Base-by-base conservation (phyloP, 345 rosid species). In the Salix purpurea region DNA sequence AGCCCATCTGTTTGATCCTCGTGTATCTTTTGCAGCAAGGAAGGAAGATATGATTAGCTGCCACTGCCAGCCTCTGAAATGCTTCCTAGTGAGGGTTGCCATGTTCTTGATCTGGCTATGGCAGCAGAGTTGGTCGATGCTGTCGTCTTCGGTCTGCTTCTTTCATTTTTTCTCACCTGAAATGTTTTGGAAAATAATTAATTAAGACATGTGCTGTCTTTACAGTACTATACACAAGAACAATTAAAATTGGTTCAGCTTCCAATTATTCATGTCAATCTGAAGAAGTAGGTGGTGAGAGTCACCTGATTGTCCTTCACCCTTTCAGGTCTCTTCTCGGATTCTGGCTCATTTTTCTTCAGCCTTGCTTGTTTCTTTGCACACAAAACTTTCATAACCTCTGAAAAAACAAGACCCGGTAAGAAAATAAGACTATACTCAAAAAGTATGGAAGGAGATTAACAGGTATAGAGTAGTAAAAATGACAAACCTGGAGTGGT, bases 1-100 rank as follows among this genome's bases (percentile, higher is more conserved):
- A 77, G 58, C 69, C 42, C n/a, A 34, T 40, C 46, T 68, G 74
- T 72, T 64, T 4, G 32, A 28, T 71, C 73, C 74, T 37, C 67
- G 50, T 58, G 67, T 70, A 66, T 74, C 64, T 65, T 28, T 65
- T 42, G 61, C 9, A 60, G 24, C 75, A 69, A 44, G 70, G 65
- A 39, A 28, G 46, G 64, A 52, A 56, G 23, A 39, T 6, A 23
- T 8, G 32, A 60, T 87, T 40, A 88, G 83, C 81, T 87, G 52
- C 67, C 23, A n/a, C 67, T 28, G 73, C 86, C 83, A 71, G 91
- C 90, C 81, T 95, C 97, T 9, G 90, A 88, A 84, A 93, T 95
- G 93, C 96, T 95, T 78, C 90, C 79, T 13, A 95, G 83, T n/a
- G 97, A 90, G 34, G 99, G 99, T 65, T 93, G 97, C 97, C 99